Evolutionary conservation across 1,284 basidiomycete species (phyloP).

Genomic region (Malassezia arunalokei): DNA sequence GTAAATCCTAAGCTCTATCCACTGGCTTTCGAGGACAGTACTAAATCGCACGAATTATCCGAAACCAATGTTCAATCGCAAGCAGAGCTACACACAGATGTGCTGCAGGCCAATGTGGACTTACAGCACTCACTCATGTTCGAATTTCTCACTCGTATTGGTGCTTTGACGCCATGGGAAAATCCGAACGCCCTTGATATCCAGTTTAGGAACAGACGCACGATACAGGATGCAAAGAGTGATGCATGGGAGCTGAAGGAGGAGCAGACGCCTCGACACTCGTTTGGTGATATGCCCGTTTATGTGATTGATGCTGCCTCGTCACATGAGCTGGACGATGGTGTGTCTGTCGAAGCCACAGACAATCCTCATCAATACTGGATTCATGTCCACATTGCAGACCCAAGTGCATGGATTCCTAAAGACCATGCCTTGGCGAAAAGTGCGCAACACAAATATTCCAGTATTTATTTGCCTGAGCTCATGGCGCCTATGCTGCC

Average conservation of each 20-base stretch:
- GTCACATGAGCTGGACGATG: slow-evolving; percentile 88
- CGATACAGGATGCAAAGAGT: not conserved
- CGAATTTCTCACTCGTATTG: slow-evolving; percentile 22
- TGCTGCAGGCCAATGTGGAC: slow-evolving; percentile 14
- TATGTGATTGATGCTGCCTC: slow-evolving; percentile 75
- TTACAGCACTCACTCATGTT: slow-evolving; percentile 25
- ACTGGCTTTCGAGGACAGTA: not conserved
- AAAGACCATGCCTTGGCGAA: slow-evolving; percentile 54
- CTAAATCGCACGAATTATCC: no score
- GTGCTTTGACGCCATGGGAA: slow-evolving; percentile 28
- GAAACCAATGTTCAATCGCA: no score
- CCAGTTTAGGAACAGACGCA: slow-evolving; percentile 14
- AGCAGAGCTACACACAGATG: not conserved
- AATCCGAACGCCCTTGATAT: slow-evolving; percentile 25
- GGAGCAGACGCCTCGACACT: not conserved
- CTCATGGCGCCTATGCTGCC: slow-evolving; percentile 48
- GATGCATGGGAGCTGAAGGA: not conserved
- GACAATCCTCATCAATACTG: slow-evolving; percentile 50
- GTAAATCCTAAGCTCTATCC: slow-evolving; percentile 21
- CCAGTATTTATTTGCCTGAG: slow-evolving; percentile 35
- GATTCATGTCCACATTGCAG: slow-evolving; percentile 86
- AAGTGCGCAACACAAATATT: slow-evolving; percentile 21
- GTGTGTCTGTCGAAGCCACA: slow-evolving; percentile 59
- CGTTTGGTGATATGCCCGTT: slow-evolving; percentile 62
- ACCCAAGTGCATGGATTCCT: slow-evolving; percentile 71